Evolutionary conservation across 495 filamentous ascomycete genomes (phyloP), one percentile per base, ranked within the genome.

Genomic region (Choiromyces venosus): DNA sequence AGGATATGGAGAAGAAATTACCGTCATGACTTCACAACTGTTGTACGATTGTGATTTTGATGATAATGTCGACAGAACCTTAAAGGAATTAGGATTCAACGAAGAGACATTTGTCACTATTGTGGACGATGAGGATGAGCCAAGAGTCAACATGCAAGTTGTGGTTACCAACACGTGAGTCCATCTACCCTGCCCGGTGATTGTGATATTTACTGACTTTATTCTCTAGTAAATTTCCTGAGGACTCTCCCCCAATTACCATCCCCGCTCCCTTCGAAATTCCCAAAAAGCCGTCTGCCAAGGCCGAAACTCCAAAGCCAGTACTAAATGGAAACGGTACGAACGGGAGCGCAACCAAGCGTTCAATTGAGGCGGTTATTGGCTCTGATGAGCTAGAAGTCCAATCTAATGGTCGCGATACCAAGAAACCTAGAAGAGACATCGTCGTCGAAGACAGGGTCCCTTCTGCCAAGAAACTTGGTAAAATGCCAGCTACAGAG

Each of bases 21-120:
- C 88, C 18, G 85, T 99, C 71, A 89, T 87, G 73, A 93, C 87
- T 66, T 82, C 85, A n/a, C 89, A 89, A 66, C 83, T 91, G 10
- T 85, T 98, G 7, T 99, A 96, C 79, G 95, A 97, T 78, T 88
- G 88, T 0, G 95, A 98, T 71, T 85, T 94, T 74, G 92, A 93
- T 9, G 93, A 96, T 73, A 95, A 97, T 74, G 83, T 98, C 0
- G 80, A 83, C 1, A 95, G 93, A 84, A 91, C 89, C 65, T 86
- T 99, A 37, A 85, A 82, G 29, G 91, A 97, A n/a, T 85, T 96
- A 2, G 93, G 92, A 79, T 84, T 89, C 78, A 87, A 87, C 70
- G 83, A 86, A 29, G 90, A 92, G 73, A 89, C 87, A 73, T 94
- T 96, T 79, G 80, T 99, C 69, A 97, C 93, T 1, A 84, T 98